Base-by-base conservation (phyloP, 345 rosid genomes). In the Linum lewisii region DNA sequence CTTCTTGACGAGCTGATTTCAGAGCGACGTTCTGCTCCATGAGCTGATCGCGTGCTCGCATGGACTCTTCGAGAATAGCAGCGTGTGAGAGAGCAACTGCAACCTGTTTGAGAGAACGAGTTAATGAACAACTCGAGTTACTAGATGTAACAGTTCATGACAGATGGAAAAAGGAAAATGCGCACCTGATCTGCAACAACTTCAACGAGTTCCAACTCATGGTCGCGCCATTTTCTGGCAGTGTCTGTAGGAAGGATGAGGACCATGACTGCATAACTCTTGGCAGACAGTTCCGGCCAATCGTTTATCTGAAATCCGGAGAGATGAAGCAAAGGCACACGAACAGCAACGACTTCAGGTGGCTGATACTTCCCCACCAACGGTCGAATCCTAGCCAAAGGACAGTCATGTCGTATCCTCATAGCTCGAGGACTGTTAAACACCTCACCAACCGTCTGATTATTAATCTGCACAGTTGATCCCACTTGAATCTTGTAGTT, bases 71-170 rank as follows among this genome's bases (percentile, higher is more conserved):
- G 51, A 92, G 73, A 63, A 86, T 84, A 57, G 98, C 98, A 52
- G 98, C 96, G 71, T 91, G 98, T 22, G 96, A 91, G 57, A 91
- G 95, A 66, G 95, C 98, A 77, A 92, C 95, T 69, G 96, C 96
- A 16, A 92, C 98, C 98, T 92, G 69, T 20, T 47, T 37, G 58
- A 59, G 57, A 2, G 52, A 32, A 29, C 4, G 4, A 29, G 34
- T 29, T 29, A 29, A n/a, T n/a, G n/a, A n/a, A n/a, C n/a, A n/a
- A n/a, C n/a, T n/a, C n/a, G n/a, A n/a, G n/a, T n/a, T n/a, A n/a
- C n/a, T n/a, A n/a, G n/a, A n/a, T n/a, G n/a, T n/a, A n/a, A n/a
- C n/a, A n/a, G n/a, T n/a, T n/a, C n/a, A n/a, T n/a, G n/a, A n/a
- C n/a, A n/a, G n/a, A n/a, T n/a, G 26, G 57, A 54, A 22, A 13